Conservation (phyloP, 169 alveolate species). For the Babesia gibsoni region DNA sequence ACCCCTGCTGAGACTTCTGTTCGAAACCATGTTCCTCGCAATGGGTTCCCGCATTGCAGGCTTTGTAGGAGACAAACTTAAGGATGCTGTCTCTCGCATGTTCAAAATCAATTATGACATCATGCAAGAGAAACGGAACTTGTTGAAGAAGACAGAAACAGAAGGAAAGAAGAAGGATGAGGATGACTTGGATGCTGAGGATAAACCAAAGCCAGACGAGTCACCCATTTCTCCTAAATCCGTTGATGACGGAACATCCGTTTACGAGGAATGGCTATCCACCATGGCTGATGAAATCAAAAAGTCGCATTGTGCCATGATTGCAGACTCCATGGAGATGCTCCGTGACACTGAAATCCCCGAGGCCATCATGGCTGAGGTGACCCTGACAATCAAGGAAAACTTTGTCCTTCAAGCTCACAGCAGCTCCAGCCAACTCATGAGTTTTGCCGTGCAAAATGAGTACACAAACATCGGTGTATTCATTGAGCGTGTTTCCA, state of each 20-base stretch:
- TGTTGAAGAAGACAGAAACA: not conserved
- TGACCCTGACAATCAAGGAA: conserved; percentile 52
- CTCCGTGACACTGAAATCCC: conserved; percentile 61
- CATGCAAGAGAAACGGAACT: conserved; percentile 16
- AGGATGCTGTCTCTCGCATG: conserved; percentile 38
- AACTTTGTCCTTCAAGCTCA: conserved; percentile 51
- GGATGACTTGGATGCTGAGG: not conserved
- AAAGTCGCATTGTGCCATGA: conserved; percentile 52
- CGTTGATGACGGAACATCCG: not conserved
- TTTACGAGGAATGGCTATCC: conserved; percentile 41
- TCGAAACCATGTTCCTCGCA: conserved; percentile 39
- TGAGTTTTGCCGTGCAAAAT: conserved; percentile 47
- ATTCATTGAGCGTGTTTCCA: conserved; percentile 45
- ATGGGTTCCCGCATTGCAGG: conserved; percentile 12
- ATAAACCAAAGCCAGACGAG: not conserved
- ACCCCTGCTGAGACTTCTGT: conserved; percentile 42
- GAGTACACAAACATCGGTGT: conserved; percentile 63
- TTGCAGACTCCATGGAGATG: conserved; percentile 66
- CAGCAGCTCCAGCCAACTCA: conserved; percentile 48
- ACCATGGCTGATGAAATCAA: conserved; percentile 58
- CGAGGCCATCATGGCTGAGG: conserved; percentile 58
- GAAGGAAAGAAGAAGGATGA: not conserved
- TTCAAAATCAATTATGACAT: conserved; percentile 14
- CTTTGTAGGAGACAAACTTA: conserved; percentile 11
- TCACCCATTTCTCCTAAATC: not conserved